phyloP scores from a whole-genome alignment of 139 green algal species.

The Pseudopediastrum boryanum region DNA sequence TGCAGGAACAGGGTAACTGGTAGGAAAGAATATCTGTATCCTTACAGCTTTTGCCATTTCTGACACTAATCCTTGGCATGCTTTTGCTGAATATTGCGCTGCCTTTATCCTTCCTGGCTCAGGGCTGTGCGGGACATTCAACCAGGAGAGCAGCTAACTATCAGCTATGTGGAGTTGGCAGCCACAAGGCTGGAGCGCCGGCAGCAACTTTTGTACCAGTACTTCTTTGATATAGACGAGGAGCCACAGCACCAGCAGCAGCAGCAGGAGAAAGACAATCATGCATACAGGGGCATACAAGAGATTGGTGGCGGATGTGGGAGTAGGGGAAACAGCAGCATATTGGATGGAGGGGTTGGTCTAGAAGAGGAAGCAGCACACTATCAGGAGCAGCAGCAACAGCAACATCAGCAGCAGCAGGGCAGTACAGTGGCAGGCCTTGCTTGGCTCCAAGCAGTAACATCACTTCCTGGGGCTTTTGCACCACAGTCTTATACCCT shows the following conservation, averaged over 20 bases:
- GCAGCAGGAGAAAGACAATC: neutral
- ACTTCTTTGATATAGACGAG: conserved; percentile 74
- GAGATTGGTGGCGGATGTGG: neutral
- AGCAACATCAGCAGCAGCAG: conserved; percentile 8
- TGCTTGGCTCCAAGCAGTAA: too few species aligned
- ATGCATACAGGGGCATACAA: neutral
- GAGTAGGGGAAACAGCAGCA: conserved; percentile 14
- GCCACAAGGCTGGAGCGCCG: conserved; percentile 64
- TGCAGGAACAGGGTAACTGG: neutral
- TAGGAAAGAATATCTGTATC: too few species aligned
- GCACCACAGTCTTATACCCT: too few species aligned
- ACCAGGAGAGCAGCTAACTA: conserved; percentile 72
- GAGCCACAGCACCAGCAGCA: conserved; percentile 2
- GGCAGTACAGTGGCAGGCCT: neutral
- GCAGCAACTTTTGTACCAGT: conserved; percentile 56
- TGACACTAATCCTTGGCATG: too few species aligned
- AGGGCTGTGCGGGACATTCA: conserved; percentile 59
- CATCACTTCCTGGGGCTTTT: too few species aligned
- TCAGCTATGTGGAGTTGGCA: conserved; percentile 77
- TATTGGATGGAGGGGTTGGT: neutral
- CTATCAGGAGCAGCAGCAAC: neutral
- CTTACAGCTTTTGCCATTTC: neutral
- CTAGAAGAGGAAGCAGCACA: neutral
- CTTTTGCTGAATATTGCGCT: too few species aligned
- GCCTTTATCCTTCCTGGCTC: too few species aligned